Evolutionary conservation across 441 rosid species (phyloP), one percentile per base, ranked within the genome.

Genomic region (Jatropha multifida): DNA sequence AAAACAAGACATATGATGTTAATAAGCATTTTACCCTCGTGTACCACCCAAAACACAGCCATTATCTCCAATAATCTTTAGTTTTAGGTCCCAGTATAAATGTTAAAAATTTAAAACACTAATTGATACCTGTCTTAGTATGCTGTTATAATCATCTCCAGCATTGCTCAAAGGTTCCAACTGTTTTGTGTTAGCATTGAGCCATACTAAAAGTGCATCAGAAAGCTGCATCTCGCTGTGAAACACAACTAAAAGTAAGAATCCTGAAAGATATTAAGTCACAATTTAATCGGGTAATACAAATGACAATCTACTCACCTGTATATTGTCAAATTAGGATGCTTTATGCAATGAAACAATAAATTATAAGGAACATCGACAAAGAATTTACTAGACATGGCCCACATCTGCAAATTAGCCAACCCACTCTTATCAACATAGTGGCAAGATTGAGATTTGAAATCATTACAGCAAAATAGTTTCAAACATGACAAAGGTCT

Each of bases 141-240:
- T 80, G 68, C 72, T 79, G 65, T 56, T 51, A 59, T 68, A 78
- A 63, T 79, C 85, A 82, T 77, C 76, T 58, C 78, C 83, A 60
- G 44, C 46, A 59, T 61, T 78, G 79, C 69, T 81, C 4, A 76
- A 77, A 52, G 72, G 75, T 65, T 80, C 83, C 70, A 71, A 69
- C 69, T 44, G 77, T 77, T 81, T 79, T 80, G 61, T 71, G 62
- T 83, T 76, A 52, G 83, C 79, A 78, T 86, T 84, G 59, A 88
- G 82, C 98, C 98, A 94, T 77, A 83, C 68, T 77, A 92, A 76
- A 80, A 92, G 86, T 77, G 85, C 92, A 72, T 89, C 86, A 74
- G 87, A 81, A 73, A 94, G 94, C 81, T 89, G 87, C 94, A 79
- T 85, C 85, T 94, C 97, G 68, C 98, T 92, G 90, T 61, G 65